Percentiles rank a stretch among this genome's conserved stretches.
phyloP scores from a whole-genome alignment of 768 basidiomycete species.

The Podaxis mareebaensis region DNA sequence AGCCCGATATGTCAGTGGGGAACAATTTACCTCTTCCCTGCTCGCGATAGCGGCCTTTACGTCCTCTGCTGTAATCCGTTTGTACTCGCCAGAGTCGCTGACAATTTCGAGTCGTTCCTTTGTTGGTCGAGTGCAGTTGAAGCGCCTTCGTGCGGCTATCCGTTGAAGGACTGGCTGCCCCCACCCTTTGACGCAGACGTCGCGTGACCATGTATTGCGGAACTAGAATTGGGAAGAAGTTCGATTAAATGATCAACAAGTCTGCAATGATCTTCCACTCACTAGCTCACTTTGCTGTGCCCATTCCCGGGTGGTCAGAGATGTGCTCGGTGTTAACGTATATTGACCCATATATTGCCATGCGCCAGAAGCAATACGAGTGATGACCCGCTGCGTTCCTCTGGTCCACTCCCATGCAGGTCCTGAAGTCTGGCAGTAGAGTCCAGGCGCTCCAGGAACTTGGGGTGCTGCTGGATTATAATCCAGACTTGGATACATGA shows the following conservation, averaged over 20 bases:
- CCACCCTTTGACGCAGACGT: constrained; percentile 18
- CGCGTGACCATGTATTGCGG: constrained; percentile 19
- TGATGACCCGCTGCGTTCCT: constrained; percentile 26
- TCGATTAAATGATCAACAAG: not conserved
- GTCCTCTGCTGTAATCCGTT: constrained; percentile 19
- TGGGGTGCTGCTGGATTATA: constrained; percentile 27
- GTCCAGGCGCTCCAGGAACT: constrained; percentile 30
- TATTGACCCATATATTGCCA: constrained; percentile 41
- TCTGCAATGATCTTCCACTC: not conserved
- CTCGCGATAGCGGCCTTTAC: constrained; percentile 14
- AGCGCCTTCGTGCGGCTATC: constrained; percentile 17
- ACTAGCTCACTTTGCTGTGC: constrained; percentile 22
- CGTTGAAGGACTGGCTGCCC: constrained; percentile 16
- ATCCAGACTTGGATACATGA: constrained; percentile 27
- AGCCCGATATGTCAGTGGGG: not conserved
- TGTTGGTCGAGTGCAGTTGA: constrained; percentile 15
- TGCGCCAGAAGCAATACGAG: constrained; percentile 25
- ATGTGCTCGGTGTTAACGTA: constrained; percentile 34
- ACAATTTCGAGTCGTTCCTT: constrained; percentile 12
- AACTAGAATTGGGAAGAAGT: constrained; percentile 13
- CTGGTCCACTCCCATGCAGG: not conserved
- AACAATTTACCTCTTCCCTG: not conserved
- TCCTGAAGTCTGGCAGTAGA: constrained; percentile 22
- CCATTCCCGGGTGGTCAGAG: constrained; percentile 32
- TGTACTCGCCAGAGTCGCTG: constrained; percentile 7